Evolutionary conservation across 2,329 filamentous ascomycete genomes (phyloP).

Genomic region (Claviceps lovelessii): DNA sequence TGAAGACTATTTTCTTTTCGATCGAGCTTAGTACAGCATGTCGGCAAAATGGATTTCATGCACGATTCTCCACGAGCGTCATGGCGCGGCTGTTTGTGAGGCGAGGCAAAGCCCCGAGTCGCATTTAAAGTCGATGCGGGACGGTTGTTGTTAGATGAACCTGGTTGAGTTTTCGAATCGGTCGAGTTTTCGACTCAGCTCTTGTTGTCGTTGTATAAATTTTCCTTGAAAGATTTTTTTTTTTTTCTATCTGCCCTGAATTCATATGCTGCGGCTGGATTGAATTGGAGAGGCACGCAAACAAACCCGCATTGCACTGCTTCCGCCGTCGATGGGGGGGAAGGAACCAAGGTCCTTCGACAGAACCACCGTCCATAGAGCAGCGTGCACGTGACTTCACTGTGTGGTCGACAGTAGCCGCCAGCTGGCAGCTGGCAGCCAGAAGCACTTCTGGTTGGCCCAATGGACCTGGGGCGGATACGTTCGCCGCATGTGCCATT

Average conservation of each 20-base stretch:
- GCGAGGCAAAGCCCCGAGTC: background rate
- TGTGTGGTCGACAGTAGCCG: background rate
- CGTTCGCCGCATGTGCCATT: conserved; percentile 2
- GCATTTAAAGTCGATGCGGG: background rate
- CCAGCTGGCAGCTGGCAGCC: background rate
- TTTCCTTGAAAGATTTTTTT: background rate
- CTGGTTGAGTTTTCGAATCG: background rate
- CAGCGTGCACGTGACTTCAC: conserved; percentile 12
- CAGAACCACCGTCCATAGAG: background rate
- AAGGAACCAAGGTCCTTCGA: background rate
- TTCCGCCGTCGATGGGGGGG: background rate
- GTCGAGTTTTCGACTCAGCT: background rate
- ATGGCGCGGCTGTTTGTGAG: background rate
- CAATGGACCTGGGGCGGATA: background rate
- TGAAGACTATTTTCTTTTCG: background rate
- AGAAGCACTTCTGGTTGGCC: background rate
- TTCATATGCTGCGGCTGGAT: background rate
- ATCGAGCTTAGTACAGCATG: background rate
- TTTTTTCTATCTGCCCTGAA: background rate
- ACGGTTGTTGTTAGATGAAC: background rate
- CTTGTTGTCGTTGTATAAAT: background rate
- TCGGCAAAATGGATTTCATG: background rate
- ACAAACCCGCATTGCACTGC: background rate
- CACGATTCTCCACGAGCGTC: background rate
- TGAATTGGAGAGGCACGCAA: background rate